A percentile compares a stretch with the other conserved stretches of the same genome.
phyloP scores from a whole-genome alignment of 106 monocot genomes.

The Platanthera guangdongensis region DNA sequence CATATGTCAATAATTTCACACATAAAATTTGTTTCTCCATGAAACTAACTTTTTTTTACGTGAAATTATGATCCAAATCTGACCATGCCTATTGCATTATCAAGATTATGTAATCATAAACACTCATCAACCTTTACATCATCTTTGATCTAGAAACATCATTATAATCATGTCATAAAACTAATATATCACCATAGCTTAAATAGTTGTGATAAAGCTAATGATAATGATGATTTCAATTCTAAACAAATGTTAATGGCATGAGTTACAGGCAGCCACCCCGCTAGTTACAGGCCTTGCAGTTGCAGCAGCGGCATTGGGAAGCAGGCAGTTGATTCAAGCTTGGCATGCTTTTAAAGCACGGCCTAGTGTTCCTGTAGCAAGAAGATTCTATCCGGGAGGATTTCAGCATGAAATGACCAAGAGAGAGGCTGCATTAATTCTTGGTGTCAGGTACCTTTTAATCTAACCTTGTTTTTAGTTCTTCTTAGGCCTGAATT shows the following conservation, averaged over 20 bases:
- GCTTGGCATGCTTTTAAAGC: conserved; percentile 73
- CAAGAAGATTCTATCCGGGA: conserved; percentile 64
- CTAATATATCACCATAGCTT: too few species aligned
- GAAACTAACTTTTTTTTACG: too few species aligned
- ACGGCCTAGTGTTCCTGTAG: conserved; percentile 38
- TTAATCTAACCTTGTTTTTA: background rate
- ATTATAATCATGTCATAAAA: too few species aligned
- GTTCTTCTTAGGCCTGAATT: background rate
- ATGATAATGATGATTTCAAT: too few species aligned
- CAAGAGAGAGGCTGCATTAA: conserved; percentile 77
- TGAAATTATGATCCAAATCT: too few species aligned
- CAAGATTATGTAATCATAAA: too few species aligned
- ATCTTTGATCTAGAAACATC: too few species aligned
- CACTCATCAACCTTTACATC: too few species aligned
- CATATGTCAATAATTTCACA: too few species aligned
- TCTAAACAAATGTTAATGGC: background rate
- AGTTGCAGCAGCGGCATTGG: conserved; percentile 65
- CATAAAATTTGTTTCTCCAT: too few species aligned
- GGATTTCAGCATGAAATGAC: conserved; percentile 83
- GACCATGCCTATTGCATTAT: too few species aligned
- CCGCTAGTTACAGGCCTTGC: conserved; percentile 40
- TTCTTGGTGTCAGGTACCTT: conserved; percentile 73
- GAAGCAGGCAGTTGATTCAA: conserved; percentile 39
- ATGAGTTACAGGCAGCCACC: conserved; percentile 11
- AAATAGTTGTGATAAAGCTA: too few species aligned